Conservation (phyloP, 1,139 yeast species). For the Geotrichum histeridarum region DNA sequence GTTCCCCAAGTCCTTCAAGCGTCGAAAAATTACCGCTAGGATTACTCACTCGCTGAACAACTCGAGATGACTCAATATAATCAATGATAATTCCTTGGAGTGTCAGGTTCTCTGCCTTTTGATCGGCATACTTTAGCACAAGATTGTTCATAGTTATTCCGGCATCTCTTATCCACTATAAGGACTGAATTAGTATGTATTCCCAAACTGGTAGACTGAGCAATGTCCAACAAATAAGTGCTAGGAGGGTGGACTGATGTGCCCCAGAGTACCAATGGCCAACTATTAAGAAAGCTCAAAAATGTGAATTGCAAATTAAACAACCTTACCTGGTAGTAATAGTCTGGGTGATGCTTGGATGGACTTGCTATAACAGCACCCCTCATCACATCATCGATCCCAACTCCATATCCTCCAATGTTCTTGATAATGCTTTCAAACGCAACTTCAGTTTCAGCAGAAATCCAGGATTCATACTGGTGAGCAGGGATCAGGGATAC, state of each 20-base stretch:
- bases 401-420: conserved; percentile 50
- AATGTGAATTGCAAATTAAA: too few species aligned
- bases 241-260: not conserved
- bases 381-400: conserved; percentile 43
- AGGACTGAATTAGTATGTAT: not conserved
- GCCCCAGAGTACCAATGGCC: not conserved
- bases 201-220: too few species aligned
- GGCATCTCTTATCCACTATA: conserved; percentile 75
- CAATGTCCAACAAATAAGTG: not conserved
- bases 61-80: conserved; percentile 55
- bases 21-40: conserved; percentile 59
- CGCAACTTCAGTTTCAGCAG: conserved; percentile 46
- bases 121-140: conserved; percentile 49
- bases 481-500: conserved; percentile 28
- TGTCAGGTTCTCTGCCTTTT: conserved; percentile 31
- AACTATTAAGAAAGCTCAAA: not conserved
- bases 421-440: conserved; percentile 55
- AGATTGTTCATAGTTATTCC: conserved; percentile 75
- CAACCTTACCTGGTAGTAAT: conserved; percentile 55
- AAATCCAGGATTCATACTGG: conserved; percentile 57
- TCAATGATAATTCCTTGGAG: conserved; percentile 44
- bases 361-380: conserved; percentile 89
- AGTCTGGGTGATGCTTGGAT: conserved; percentile 61
- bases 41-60: conserved; percentile 61
- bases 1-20: conserved; percentile 72